Evolutionary conservation across 2,329 filamentous ascomycete species (phyloP), one percentile per base, ranked within the genome.

Genomic region (Emmonsiellopsis sp.): DNA sequence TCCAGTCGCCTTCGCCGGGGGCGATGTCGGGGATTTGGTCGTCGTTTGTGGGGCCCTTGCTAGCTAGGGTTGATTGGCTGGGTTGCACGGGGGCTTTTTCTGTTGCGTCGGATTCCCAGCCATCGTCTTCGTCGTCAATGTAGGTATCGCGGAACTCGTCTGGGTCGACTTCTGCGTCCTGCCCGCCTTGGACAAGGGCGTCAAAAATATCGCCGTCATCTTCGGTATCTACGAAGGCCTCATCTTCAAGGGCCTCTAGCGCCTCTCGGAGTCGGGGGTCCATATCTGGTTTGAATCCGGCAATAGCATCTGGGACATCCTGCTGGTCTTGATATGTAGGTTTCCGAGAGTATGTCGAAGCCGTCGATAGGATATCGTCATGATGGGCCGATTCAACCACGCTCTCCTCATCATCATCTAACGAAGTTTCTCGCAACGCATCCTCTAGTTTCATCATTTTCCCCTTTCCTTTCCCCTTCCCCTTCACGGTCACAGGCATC

Each of bases 281-380:
- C 93, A 98, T 97, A 66, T 97, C 91, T 6, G 94, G 93, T 70
- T 98, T 87, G 69, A 98, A 95, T 0, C 93, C 93, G 2, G 87
- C 86, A 63, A 98, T 87, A 7, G 83, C 84, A 72, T 98, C 93
- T 0, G 93, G 93, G 1, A 97, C 76, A 63, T 95, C 82, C 70
- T 98, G 93, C 72, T 96, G 90, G 52, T 90, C 86, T 69, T 97
- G 89, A 67, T 97, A 97, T 45, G 86, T 90, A 34, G 82, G 74
- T 63, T 85, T 83, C 53, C 82, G 82, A 45, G 91, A 77, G 66
- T 89, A 92, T 64, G 90, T 89, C 7, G 86, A 89, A 0, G 89
- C 59, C 3, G 66, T 72, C 8, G 71, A 73, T 13, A 61, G 64
- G 54, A 66, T 61, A 58, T 66, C 48, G 43, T 50, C 51, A 35